These are phyloP conservation scores for Acidiella bohemica DNA, from an alignment of 495 filamentous ascomycete species.

Conservation along the genomic window DNA sequence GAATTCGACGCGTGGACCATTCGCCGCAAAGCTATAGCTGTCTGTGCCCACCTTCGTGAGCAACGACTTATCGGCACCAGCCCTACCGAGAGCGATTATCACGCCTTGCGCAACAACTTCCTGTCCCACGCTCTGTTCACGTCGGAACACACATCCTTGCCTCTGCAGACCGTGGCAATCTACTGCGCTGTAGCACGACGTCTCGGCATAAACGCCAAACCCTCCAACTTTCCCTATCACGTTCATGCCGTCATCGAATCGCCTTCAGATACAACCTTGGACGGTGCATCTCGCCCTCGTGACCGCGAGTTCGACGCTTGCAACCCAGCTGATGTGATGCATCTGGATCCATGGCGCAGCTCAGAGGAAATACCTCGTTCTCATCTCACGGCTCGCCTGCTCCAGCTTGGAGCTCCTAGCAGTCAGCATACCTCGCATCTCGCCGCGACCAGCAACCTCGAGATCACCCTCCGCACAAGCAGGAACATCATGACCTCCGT, in stretches of 20 bases:
- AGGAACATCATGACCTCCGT: slow-evolving; percentile 64
- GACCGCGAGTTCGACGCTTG: slow-evolving; percentile 9
- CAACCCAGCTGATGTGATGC: slow-evolving; percentile 43
- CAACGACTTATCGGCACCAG: slow-evolving; percentile 61
- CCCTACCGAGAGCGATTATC: slow-evolving; percentile 48
- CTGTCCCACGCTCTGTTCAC: slow-evolving; percentile 56
- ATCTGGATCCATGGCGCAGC: slow-evolving; percentile 70
- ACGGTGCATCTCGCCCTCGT: slow-evolving; percentile 34
- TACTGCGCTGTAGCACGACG: slow-evolving; percentile 54
- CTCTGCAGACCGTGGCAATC: slow-evolving; percentile 62
- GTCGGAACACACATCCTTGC: slow-evolving; percentile 54
- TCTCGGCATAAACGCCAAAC: slow-evolving; percentile 55
- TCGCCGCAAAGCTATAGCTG: slow-evolving; percentile 49
- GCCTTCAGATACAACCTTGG: slow-evolving; percentile 43
- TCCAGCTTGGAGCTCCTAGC: slow-evolving; percentile 45
- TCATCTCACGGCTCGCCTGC: slow-evolving; percentile 46
- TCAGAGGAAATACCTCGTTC: slow-evolving; percentile 48
- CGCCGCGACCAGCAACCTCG: slow-evolving; percentile 41
- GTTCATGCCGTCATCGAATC: slow-evolving; percentile 61
- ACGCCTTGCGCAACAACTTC: slow-evolving; percentile 70
- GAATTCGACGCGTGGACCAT: slow-evolving; percentile 39
- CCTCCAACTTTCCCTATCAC: slow-evolving; percentile 66
- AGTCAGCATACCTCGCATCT: slow-evolving; percentile 44
- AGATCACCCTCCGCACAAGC: slow-evolving; percentile 61
- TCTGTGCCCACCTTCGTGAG: slow-evolving; percentile 51